Percentiles rank a stretch among this genome's conserved stretches.
phyloP scores from a whole-genome alignment of 306 rosid species.

The Erythrophleum fordii region DNA sequence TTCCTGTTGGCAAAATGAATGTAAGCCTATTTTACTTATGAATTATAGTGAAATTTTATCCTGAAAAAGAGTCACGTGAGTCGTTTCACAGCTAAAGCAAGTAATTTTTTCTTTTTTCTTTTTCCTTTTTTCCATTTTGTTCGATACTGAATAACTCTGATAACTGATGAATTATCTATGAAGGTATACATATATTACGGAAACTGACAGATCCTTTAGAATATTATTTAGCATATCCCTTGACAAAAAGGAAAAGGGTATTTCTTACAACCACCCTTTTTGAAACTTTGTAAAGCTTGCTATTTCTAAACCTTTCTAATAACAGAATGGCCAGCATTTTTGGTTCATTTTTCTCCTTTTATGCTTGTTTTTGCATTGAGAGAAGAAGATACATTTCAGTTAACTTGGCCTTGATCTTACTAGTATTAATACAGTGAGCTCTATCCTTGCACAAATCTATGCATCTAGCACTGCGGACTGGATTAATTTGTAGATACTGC shows the following conservation, averaged over 20 bases:
- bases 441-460: constrained; percentile 13
- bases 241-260: not conserved
- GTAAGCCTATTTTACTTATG: not conserved
- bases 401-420: constrained; percentile 12
- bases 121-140: not conserved
- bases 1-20: not conserved
- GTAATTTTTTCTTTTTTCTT: no score
- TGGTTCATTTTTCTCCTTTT: not conserved
- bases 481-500: not conserved
- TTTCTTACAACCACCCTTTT: not conserved
- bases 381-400: not conserved
- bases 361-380: constrained; percentile 18
- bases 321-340: not conserved
- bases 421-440: not conserved
- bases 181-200: not conserved
- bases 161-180: not conserved
- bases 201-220: not conserved
- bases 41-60: constrained; percentile 7
- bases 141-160: not conserved
- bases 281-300: not conserved
- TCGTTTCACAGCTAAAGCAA: not conserved
- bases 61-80: not conserved
- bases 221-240: not conserved
- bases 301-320: not conserved
- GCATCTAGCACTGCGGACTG: not conserved